Evolutionary conservation across 75 land plant species (phyloP).

Genomic region (Picea sitchensis): DNA sequence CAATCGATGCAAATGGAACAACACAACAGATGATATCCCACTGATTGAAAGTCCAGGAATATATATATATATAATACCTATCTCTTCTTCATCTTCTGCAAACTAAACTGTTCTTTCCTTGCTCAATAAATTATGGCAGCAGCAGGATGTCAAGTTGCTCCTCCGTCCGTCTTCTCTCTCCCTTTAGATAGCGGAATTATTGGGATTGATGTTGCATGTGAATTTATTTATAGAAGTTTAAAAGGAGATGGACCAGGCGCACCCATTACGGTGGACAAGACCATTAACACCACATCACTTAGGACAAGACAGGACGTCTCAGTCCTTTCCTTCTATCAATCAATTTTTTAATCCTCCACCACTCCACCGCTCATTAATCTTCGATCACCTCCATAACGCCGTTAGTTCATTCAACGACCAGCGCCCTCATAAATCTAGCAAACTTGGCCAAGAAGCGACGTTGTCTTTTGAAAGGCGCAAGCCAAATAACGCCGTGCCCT

Average conservation of each 20-base stretch:
- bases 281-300: neutral
- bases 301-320: neutral
- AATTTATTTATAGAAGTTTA: neutral
- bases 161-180: neutral
- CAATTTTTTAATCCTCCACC: neutral
- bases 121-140: neutral
- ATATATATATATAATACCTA: neutral
- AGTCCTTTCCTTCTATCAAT: neutral
- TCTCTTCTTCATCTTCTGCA: too few relatives aligned
- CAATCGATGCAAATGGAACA: constrained; percentile 1
- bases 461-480: too few relatives aligned
- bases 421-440: too few relatives aligned
- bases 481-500: too few relatives aligned
- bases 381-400: neutral
- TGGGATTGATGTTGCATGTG: neutral
- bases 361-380: neutral
- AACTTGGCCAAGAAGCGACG: too few relatives aligned
- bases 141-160: neutral
- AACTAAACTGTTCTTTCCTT: too few relatives aligned
- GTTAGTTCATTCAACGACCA: too few relatives aligned
- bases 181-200: neutral
- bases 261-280: neutral
- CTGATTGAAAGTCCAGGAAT: neutral
- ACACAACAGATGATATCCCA: neutral
- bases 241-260: neutral